These are phyloP conservation scores for Furcasterigmium sp. DNA, from an alignment of 2,329 filamentous ascomycete genomes.

Conservation along the genomic window DNA sequence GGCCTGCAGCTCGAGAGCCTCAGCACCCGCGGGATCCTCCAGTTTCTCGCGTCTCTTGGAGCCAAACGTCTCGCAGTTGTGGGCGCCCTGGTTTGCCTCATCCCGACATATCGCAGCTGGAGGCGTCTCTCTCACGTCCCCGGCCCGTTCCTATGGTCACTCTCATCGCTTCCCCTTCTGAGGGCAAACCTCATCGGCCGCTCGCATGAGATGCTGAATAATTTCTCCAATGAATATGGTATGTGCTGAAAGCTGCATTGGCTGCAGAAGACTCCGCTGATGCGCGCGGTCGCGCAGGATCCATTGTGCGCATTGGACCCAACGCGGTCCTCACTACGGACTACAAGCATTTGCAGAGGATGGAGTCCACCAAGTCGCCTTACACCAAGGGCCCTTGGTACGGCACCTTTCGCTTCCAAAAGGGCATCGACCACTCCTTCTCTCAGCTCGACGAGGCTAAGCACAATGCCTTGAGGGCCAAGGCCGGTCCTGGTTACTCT, in stretches of 20 bases:
- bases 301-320: slow-evolving; percentile 35
- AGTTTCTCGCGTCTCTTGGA: neutral
- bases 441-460: slow-evolving; percentile 26
- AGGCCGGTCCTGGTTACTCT: slow-evolving; percentile 36
- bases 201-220: slow-evolving; percentile 13
- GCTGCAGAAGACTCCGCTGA: too few species aligned
- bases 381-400: slow-evolving; percentile 31
- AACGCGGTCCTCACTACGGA: slow-evolving; percentile 35
- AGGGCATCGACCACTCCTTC: slow-evolving; percentile 27
- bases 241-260: too few species aligned
- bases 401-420: slow-evolving; percentile 28
- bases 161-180: slow-evolving; percentile 1
- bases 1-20: neutral
- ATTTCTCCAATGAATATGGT: slow-evolving; percentile 14
- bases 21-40: neutral
- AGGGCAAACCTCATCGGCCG: slow-evolving; percentile 2
- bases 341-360: slow-evolving; percentile 22
- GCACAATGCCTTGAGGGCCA: slow-evolving; percentile 32
- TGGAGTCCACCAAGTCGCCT: slow-evolving; percentile 28
- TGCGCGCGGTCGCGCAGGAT: slow-evolving; percentile 20
- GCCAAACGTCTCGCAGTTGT: neutral
- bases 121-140: slow-evolving; percentile 21
- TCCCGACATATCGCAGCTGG: slow-evolving; percentile 17
- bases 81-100: slow-evolving; percentile 2
- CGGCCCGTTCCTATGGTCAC: slow-evolving; percentile 15